Base-by-base conservation (phyloP, 1,284 basidiomycete species). In the Grifola frondosa region DNA sequence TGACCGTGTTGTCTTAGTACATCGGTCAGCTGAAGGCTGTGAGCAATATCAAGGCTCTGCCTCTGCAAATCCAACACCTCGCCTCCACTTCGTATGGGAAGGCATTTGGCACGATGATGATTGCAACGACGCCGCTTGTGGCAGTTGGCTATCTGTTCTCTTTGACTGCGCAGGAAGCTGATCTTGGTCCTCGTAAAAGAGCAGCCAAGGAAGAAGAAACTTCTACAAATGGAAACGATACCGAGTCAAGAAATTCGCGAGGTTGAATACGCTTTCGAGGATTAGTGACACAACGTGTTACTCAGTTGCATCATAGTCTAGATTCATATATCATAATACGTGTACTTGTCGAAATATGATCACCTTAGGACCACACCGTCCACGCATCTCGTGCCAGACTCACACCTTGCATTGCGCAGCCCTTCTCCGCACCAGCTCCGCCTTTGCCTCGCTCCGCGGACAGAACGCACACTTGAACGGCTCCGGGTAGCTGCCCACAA, bases 401-500 rank as follows among this genome's bases (percentile, higher is more conserved):
- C n/a, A n/a, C n/a, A n/a, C n/a, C n/a, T n/a, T n/a, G n/a, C n/a
- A n/a, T n/a, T n/a, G n/a, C n/a, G n/a, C n/a, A n/a, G n/a, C n/a
- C n/a, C n/a, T n/a, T n/a, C n/a, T n/a, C n/a, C n/a, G n/a, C n/a
- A n/a, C n/a, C n/a, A n/a, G n/a, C n/a, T n/a, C 9, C 3, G 37
- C 42, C 30, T 46, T 41, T 7, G 45, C 38, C 6, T 28, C 36
- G 9, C 48, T 52, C 1, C 52, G 52, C 3, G 50, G 49, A 4
- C 20, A 37, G 17, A 54, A 46, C 12, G 22, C 31, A 31, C 54
- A 56, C 17, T 53, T 31, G 40, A 55, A 57, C 10, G 56, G 56
- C 23, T 38, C 11, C 1, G 51, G 49, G 23, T 50, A 48, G 31
- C 56, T 57, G 35, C 3, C 15, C 1, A 2, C 11, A 22, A 7